Conservation (phyloP, 164 flowering plant genomes). For the Annona squamosa region DNA sequence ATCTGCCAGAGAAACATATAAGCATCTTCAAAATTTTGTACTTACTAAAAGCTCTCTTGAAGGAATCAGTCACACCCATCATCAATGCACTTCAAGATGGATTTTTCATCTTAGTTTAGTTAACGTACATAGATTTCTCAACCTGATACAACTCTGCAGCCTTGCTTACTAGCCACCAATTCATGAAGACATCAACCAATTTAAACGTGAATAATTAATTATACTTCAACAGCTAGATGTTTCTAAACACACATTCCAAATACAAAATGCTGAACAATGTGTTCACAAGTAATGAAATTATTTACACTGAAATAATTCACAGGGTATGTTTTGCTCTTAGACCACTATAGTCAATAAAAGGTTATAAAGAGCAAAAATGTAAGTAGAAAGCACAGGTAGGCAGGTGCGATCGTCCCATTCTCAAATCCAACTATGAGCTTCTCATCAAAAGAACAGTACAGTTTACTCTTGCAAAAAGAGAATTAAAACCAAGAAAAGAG, state of each 20-base stretch:
- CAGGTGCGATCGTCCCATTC: not conserved
- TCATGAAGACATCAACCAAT: no score
- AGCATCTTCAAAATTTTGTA: no score
- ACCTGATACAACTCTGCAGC: not conserved
- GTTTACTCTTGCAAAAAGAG: not conserved
- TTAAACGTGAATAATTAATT: no score
- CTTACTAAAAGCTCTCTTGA: not conserved
- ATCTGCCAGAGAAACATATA: conserved; percentile 46
- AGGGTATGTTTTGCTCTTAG: not conserved
- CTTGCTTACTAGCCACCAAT: not conserved
- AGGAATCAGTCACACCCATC: not conserved
- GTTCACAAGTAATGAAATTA: no score
- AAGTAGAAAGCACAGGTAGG: not conserved
- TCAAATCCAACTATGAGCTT: not conserved
- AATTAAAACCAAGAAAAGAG: not conserved
- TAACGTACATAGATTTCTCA: not conserved
- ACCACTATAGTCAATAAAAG: not conserved
- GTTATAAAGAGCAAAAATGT: not conserved
- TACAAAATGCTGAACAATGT: not conserved
- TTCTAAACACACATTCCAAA: not conserved
- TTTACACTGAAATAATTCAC: not conserved
- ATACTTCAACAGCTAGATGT: not conserved
- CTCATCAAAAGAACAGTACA: not conserved
- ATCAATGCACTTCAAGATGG: not conserved
- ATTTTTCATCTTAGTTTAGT: not conserved